These are phyloP conservation scores for Globisporangium parvum DNA, from an alignment of 352 stramenopile species.

Conservation along the genomic window DNA sequence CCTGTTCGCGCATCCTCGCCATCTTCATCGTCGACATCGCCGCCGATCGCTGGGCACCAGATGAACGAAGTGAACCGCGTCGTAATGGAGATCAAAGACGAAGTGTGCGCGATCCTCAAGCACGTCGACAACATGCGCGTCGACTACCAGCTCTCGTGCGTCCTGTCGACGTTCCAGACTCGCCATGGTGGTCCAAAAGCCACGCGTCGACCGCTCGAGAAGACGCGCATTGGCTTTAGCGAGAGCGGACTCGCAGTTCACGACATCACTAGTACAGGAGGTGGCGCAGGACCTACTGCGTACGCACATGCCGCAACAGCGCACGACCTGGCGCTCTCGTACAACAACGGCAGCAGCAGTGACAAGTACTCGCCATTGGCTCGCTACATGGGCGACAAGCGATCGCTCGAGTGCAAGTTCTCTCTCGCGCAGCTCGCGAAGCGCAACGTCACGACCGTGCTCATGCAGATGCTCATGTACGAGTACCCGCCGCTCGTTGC, in stretches of 20 bases:
- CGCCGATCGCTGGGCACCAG: conserved; percentile 16
- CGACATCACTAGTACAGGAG: conserved; percentile 3
- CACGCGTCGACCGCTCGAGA: conserved; percentile 3
- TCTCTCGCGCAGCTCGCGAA: conserved; percentile 38
- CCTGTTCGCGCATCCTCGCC: not conserved
- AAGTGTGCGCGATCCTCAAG: conserved; percentile 57
- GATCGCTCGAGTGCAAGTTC: conserved; percentile 52
- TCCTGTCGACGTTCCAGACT: conserved; percentile 39
- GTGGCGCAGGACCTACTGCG: conserved; percentile 15
- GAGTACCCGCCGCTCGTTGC: conserved; percentile 67
- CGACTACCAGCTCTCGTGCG: conserved; percentile 57
- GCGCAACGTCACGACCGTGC: conserved; percentile 42
- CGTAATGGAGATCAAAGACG: conserved; percentile 73
- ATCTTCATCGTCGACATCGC: not conserved
- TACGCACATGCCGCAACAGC: conserved; percentile 9
- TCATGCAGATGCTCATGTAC: conserved; percentile 81
- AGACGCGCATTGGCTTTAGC: conserved; percentile 1
- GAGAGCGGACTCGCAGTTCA: conserved; percentile 4
- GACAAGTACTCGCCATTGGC: conserved; percentile 45
- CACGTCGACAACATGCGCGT: conserved; percentile 51
- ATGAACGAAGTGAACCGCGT: conserved; percentile 39
- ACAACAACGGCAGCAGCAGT: conserved; percentile 10
- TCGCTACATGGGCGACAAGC: conserved; percentile 38
- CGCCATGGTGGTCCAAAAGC: conserved; percentile 16
- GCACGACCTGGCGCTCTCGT: conserved; percentile 15